These are phyloP conservation scores for Ramalina intermedia DNA, from an alignment of 495 filamentous ascomycete genomes.

Conservation along the genomic window DNA sequence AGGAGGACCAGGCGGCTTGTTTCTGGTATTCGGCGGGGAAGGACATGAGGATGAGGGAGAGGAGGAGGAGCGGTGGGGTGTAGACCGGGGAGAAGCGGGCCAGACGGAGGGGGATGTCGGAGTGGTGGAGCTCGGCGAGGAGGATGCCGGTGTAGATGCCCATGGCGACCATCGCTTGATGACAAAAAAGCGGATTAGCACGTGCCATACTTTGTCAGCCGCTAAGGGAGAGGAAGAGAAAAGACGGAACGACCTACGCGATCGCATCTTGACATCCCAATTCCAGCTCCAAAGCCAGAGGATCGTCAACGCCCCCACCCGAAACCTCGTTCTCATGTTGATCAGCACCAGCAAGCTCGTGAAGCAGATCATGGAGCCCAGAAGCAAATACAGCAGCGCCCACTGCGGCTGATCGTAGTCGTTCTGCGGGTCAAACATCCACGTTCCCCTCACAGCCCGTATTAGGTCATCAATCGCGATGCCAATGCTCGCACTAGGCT, in stretches of 20 bases:
- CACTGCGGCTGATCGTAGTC: slow-evolving; percentile 23
- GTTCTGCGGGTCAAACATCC: slow-evolving; percentile 17
- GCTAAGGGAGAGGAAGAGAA: neutral
- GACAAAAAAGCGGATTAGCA: neutral
- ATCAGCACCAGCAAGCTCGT: slow-evolving; percentile 15
- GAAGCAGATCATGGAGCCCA: slow-evolving; percentile 19
- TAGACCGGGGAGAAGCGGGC: slow-evolving; percentile 32
- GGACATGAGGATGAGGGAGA: slow-evolving; percentile 41
- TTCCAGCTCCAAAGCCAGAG: slow-evolving; percentile 19
- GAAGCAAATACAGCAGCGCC: slow-evolving; percentile 17
- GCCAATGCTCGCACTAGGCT: slow-evolving; percentile 14
- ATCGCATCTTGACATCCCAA: slow-evolving; percentile 15
- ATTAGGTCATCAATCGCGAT: slow-evolving; percentile 17
- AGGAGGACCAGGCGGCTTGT: slow-evolving; percentile 42
- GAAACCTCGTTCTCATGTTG: slow-evolving; percentile 13
- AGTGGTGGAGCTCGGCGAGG: slow-evolving; percentile 30
- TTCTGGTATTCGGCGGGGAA: slow-evolving; percentile 46
- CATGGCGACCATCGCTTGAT: slow-evolving; percentile 36
- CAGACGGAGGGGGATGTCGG: slow-evolving; percentile 34
- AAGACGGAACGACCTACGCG: slow-evolving; percentile 9
- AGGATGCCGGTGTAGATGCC: slow-evolving; percentile 41
- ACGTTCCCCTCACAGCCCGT: slow-evolving; percentile 13
- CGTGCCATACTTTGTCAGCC: slow-evolving; percentile 3
- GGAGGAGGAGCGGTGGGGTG: slow-evolving; percentile 25
- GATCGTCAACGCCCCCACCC: slow-evolving; percentile 6